A percentile compares a stretch with the other conserved stretches of the same genome.
These are phyloP conservation scores for Gaertneriomyces semiglobifer DNA, from an alignment of 192 early-diverging fungal genomes.

Conservation along the genomic window DNA sequence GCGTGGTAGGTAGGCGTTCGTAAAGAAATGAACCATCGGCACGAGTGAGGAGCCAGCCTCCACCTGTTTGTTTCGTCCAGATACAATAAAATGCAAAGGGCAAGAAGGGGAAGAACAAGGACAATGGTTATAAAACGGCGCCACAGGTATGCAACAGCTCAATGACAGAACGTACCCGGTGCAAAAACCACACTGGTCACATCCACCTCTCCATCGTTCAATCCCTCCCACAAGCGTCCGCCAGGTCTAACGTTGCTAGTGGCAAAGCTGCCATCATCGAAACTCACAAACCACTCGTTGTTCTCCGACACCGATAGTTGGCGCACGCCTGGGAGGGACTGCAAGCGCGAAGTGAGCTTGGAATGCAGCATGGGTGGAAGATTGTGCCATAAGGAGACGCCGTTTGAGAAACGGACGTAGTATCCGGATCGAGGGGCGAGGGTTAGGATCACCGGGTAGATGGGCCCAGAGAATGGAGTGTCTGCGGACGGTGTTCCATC, in stretches of 20 bases:
- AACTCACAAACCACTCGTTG: constrained; percentile 32
- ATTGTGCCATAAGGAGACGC: constrained; percentile 25
- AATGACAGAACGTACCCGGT: constrained; percentile 9
- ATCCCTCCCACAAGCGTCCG: constrained; percentile 23
- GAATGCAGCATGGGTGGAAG: constrained; percentile 34
- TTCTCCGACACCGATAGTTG: constrained; percentile 23
- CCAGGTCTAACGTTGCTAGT: constrained; percentile 28
- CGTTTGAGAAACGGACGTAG: constrained; percentile 27
- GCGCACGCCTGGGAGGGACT: constrained; percentile 26
- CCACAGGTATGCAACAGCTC: too few relatives aligned
- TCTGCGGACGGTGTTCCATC: neutral
- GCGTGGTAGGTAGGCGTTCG: constrained; percentile 32
- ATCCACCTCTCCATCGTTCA: constrained; percentile 27
- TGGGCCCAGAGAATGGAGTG: constrained; percentile 11
- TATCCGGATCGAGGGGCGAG: constrained; percentile 27
- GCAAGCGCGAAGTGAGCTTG: constrained; percentile 29
- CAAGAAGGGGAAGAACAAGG: too few relatives aligned
- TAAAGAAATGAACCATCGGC: constrained; percentile 29
- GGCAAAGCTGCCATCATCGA: constrained; percentile 35
- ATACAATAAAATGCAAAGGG: too few relatives aligned
- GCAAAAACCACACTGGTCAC: constrained; percentile 33
- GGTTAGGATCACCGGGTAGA: constrained; percentile 16
- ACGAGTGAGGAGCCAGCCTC: constrained; percentile 29
- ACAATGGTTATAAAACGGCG: too few relatives aligned
- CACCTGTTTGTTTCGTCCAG: neutral